Percentiles rank a stretch among this genome's conserved stretches.
These are phyloP conservation scores for Triadica sebifera DNA, from an alignment of 345 rosid species.

Conservation along the genomic window DNA sequence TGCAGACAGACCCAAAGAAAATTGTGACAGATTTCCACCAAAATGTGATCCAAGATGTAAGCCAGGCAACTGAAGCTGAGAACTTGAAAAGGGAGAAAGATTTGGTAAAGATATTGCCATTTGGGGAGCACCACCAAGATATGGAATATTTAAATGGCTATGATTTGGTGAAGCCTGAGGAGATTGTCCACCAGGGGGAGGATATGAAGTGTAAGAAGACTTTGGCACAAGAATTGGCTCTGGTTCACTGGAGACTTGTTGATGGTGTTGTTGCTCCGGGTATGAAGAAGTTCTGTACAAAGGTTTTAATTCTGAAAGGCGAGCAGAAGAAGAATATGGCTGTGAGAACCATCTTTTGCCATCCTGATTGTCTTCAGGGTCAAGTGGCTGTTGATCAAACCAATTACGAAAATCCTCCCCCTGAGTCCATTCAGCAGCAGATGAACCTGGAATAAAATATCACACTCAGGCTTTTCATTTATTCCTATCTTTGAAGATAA, in stretches of 20 bases:
- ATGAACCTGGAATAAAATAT: slow-evolving; percentile 51
- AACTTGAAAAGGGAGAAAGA: slow-evolving; percentile 53
- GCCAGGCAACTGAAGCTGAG: slow-evolving; percentile 52
- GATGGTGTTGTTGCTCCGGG: slow-evolving; percentile 59
- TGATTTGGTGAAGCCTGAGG: slow-evolving; percentile 68
- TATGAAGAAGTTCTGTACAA: slow-evolving; percentile 60
- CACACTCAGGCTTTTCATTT: slow-evolving; percentile 1
- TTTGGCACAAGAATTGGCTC: slow-evolving; percentile 80
- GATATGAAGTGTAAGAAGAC: slow-evolving; percentile 59
- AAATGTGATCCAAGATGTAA: slow-evolving; percentile 65
- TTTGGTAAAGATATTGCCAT: slow-evolving; percentile 59
- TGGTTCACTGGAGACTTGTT: slow-evolving; percentile 72
- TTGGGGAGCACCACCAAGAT: slow-evolving; percentile 60
- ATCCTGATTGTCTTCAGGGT: slow-evolving; percentile 47
- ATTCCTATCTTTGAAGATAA: neutral
- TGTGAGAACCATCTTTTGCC: slow-evolving; percentile 62
- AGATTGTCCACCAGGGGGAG: slow-evolving; percentile 63
- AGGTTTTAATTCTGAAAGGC: slow-evolving; percentile 42
- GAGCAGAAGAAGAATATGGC: slow-evolving; percentile 49
- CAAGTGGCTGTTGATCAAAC: slow-evolving; percentile 53
- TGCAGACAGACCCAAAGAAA: slow-evolving; percentile 53
- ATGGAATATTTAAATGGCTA: slow-evolving; percentile 47
- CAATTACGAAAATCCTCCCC: slow-evolving; percentile 61
- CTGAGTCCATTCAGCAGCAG: slow-evolving; percentile 67
- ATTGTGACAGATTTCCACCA: slow-evolving; percentile 57